Conservation (phyloP, 192 early-diverging fungal genomes). For the Jimgerdemannia lactiflua region DNA sequence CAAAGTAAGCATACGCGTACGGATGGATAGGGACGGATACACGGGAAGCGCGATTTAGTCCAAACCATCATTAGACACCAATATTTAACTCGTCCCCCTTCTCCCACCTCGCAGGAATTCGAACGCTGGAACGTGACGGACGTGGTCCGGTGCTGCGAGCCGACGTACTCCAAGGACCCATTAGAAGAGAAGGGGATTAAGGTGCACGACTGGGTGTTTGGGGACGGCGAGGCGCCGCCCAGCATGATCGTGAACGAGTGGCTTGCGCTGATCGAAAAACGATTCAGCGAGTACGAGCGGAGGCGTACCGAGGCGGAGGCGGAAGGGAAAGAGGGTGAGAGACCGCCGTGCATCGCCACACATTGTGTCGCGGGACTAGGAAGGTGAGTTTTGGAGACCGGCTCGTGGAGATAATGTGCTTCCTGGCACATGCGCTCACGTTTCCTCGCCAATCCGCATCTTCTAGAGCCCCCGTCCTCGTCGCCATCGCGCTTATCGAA, state of each 20-base stretch:
- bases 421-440: background rate
- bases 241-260: constrained; percentile 56
- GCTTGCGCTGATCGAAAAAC: constrained; percentile 58
- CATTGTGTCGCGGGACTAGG: constrained; percentile 84
- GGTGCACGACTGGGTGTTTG: constrained; percentile 72
- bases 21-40: background rate
- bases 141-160: constrained; percentile 83
- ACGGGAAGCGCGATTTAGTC: background rate
- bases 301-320: background rate
- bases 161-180: constrained; percentile 65
- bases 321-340: constrained; percentile 6
- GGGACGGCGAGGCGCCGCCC: constrained; percentile 71
- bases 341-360: constrained; percentile 49
- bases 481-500: constrained; percentile 82
- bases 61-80: background rate
- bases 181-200: constrained; percentile 56
- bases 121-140: constrained; percentile 61
- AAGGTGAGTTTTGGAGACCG: constrained; percentile 34
- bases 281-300: constrained; percentile 33
- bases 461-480: constrained; percentile 56
- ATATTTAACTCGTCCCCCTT: constrained; percentile 5
- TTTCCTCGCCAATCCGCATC: background rate
- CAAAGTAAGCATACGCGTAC: constrained; percentile 40
- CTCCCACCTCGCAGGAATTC: constrained; percentile 54
- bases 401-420: background rate